Conservation (phyloP, 768 basidiomycete species). For the Lenzites betulinus region DNA sequence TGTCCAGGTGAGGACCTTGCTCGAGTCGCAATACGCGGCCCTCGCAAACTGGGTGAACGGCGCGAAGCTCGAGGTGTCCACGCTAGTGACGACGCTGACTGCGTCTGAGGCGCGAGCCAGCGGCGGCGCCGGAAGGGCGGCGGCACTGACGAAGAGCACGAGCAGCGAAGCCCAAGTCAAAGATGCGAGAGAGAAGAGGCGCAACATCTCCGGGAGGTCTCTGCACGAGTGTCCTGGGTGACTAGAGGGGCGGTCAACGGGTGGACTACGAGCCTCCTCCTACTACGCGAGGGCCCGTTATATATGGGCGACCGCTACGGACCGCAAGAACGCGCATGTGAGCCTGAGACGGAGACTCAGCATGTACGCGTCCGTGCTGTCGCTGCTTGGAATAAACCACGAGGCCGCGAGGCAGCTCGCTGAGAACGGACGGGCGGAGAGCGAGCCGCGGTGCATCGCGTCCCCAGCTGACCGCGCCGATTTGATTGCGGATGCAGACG, state of each 20-base stretch:
- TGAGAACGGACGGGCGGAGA: not conserved
- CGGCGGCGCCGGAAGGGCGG: conserved; percentile 1
- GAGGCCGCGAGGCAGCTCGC: not conserved
- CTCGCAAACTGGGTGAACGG: conserved; percentile 56
- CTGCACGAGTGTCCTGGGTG: not conserved
- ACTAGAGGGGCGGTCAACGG: not conserved
- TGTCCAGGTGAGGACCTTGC: conserved; percentile 40
- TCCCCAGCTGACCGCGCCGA: conserved; percentile 6
- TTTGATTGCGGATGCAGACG: not conserved
- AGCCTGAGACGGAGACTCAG: too few relatives aligned
- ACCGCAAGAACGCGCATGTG: too few relatives aligned
- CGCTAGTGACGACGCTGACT: conserved; percentile 31
- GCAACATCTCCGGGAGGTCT: conserved; percentile 10
- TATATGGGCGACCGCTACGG: not conserved
- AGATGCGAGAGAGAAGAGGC: conserved; percentile 13
- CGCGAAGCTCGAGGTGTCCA: conserved; percentile 39
- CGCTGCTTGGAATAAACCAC: not conserved
- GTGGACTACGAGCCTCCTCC: too few relatives aligned
- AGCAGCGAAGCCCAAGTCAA: not conserved
- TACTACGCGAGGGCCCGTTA: not conserved
- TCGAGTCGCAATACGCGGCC: conserved; percentile 53
- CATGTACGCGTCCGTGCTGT: not conserved
- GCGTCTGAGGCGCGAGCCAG: not conserved
- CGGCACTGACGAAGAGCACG: not conserved
- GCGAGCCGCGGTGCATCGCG: not conserved